A percentile compares a stretch with the other conserved stretches of the same genome.
These are phyloP conservation scores for Sclerotinia nivalis DNA, from an alignment of 2,329 filamentous ascomycete species.

Conservation along the genomic window DNA sequence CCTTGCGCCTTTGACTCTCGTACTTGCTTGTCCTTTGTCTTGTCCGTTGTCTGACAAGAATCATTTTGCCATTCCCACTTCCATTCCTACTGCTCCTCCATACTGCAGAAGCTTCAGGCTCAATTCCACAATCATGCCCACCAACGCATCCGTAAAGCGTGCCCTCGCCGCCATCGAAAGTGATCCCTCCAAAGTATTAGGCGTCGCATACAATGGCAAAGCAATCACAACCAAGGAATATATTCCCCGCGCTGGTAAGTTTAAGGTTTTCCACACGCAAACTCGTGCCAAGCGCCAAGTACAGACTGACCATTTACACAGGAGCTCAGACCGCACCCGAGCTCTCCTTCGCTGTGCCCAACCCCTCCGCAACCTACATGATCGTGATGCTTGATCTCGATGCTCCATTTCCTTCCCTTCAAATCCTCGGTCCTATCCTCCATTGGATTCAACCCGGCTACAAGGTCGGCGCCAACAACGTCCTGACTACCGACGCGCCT, in stretches of 20 bases:
- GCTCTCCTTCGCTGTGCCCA: conserved; percentile 27
- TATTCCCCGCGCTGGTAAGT: conserved; percentile 41
- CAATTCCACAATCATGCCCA: conserved; percentile 19
- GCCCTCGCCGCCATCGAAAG: conserved; percentile 21
- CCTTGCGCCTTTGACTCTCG: neutral
- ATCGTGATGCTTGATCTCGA: conserved; percentile 50
- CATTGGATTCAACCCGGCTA: conserved; percentile 50
- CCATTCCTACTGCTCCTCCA: neutral
- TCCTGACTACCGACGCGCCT: conserved; percentile 24
- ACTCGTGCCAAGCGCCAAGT: neutral
- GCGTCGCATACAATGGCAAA: conserved; percentile 38
- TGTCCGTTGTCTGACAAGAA: neutral
- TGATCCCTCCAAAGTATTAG: conserved; percentile 42
- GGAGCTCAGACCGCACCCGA: conserved; percentile 34
- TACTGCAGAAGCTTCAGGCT: neutral
- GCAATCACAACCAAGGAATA: conserved; percentile 40
- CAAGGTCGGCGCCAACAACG: neutral
- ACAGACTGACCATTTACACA: conserved; percentile 8
- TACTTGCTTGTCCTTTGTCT: neutral
- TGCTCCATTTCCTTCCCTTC: conserved; percentile 48
- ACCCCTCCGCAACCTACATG: conserved; percentile 42
- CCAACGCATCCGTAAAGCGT: conserved; percentile 22
- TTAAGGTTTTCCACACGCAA: neutral
- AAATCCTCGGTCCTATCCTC: conserved; percentile 48
- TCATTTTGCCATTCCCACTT: neutral